A percentile compares a stretch with the other conserved stretches of the same genome.
Conservation (phyloP, 2,329 filamentous ascomycete genomes). For the Raffaelea albimanens region DNA sequence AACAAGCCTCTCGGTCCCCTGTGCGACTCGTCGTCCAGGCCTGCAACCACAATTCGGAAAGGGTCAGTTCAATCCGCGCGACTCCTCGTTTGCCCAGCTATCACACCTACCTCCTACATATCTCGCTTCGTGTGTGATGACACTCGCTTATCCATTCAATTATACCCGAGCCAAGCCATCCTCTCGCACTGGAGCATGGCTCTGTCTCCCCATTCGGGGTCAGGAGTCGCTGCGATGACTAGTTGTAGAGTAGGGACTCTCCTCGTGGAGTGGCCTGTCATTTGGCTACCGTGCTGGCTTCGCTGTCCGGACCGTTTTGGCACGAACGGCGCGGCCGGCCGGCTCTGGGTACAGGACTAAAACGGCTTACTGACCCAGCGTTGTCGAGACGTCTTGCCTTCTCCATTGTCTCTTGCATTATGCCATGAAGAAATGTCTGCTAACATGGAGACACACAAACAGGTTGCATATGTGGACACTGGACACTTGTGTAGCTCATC, state of each 20-base stretch:
- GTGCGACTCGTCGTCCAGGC: no score
- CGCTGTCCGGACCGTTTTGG: conserved; percentile 48
- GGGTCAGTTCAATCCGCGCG: no score
- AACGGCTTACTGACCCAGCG: conserved; percentile 25
- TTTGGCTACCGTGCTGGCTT: conserved; percentile 50
- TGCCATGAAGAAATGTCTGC: not conserved
- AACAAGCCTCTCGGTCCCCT: no score
- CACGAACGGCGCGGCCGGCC: conserved; percentile 19
- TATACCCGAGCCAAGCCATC: conserved; percentile 59
- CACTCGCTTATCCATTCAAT: conserved; percentile 70
- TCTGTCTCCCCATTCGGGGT: conserved; percentile 13
- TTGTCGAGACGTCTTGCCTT: not conserved
- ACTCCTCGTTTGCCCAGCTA: no score
- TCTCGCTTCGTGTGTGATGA: conserved; percentile 38
- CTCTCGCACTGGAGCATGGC: conserved; percentile 58
- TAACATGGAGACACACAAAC: not conserved
- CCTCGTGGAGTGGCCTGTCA: conserved; percentile 35
- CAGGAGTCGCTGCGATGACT: conserved; percentile 46
- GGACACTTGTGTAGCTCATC: no score
- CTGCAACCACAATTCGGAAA: no score
- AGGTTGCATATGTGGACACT: no score
- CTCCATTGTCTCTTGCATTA: not conserved
- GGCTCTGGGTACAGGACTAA: conserved; percentile 26
- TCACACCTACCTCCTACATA: not conserved
- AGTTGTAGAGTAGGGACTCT: conserved; percentile 61